Conservation (phyloP, 2,329 filamentous ascomycete genomes). For the Ophiostoma populinum region DNA sequence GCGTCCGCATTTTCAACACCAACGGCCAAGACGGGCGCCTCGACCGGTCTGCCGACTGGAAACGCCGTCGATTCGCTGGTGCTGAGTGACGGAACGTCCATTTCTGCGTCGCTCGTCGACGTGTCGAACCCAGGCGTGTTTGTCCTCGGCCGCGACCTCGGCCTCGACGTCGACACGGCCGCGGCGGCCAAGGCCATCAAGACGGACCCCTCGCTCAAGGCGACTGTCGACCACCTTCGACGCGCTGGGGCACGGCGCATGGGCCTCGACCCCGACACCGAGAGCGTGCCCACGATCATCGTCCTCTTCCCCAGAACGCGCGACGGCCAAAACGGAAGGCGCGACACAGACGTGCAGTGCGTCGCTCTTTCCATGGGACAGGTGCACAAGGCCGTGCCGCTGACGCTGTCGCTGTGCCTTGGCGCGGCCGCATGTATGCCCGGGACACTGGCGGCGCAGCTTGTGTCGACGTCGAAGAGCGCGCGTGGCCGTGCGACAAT, state of each 20-base stretch:
- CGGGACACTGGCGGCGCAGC: conserved; percentile 24
- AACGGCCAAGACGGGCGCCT: conserved; percentile 31
- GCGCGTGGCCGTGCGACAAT: not conserved
- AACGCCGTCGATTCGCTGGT: conserved; percentile 17
- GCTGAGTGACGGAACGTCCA: conserved; percentile 13
- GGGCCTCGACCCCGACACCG: conserved; percentile 20
- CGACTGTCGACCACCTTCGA: conserved; percentile 20
- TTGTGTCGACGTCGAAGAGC: conserved; percentile 11
- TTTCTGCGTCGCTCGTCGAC: conserved; percentile 23
- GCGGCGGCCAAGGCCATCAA: conserved; percentile 17
- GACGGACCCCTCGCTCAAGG: conserved; percentile 16
- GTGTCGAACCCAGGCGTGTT: conserved; percentile 26
- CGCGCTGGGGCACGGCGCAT: conserved; percentile 21
- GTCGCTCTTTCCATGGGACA: conserved; percentile 29
- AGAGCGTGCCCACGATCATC: conserved; percentile 28
- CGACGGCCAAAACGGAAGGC: no score
- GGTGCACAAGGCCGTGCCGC: conserved; percentile 25
- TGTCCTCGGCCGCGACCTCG: conserved; percentile 18
- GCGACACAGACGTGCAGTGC: conserved; percentile 23
- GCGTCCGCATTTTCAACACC: conserved; percentile 49
- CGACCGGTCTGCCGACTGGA: conserved; percentile 21
- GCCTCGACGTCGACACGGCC: conserved; percentile 11
- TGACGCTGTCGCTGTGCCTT: conserved; percentile 24
- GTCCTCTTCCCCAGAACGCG: conserved; percentile 20
- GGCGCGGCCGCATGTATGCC: conserved; percentile 22